Evolutionary conservation across 2,329 filamentous ascomycete genomes (phyloP).

Genomic region (Neofusicoccum sp.): DNA sequence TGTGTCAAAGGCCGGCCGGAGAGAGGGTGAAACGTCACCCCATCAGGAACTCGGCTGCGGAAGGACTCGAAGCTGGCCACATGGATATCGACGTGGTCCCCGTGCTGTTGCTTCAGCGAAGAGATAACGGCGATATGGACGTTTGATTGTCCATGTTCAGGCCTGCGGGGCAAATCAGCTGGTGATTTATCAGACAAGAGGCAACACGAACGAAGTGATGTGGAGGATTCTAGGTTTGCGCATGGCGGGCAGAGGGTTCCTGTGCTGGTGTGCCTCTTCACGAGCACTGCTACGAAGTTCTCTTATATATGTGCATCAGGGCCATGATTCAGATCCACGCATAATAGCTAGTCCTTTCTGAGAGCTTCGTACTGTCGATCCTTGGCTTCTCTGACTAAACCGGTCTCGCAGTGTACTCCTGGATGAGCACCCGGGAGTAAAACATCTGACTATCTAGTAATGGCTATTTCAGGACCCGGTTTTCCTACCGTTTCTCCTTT

Average conservation of each 20-base stretch:
- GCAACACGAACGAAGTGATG: not conserved
- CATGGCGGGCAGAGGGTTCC: not conserved
- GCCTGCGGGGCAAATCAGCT: not conserved
- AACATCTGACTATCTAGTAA: too few species aligned
- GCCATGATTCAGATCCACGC: too few species aligned
- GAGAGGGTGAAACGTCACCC: not conserved
- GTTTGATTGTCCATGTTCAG: not conserved
- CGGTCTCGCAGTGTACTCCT: too few species aligned
- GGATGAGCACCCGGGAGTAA: too few species aligned
- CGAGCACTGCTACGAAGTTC: too few species aligned
- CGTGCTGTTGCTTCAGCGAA: not conserved
- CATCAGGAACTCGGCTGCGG: not conserved
- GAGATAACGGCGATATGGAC: not conserved
- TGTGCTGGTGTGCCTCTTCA: too few species aligned
- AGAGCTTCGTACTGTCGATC: too few species aligned
- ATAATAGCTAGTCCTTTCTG: too few species aligned
- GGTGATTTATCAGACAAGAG: not conserved
- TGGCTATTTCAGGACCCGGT: too few species aligned
- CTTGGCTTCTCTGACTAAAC: too few species aligned
- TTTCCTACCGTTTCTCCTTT: too few species aligned
- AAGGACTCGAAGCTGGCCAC: not conserved
- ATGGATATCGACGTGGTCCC: not conserved
- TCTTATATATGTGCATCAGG: too few species aligned
- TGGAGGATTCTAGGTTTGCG: not conserved
- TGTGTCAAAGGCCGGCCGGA: not conserved